Conservation (phyloP, 805 yeast species). For the Ogataea trehaloabstinens region DNA sequence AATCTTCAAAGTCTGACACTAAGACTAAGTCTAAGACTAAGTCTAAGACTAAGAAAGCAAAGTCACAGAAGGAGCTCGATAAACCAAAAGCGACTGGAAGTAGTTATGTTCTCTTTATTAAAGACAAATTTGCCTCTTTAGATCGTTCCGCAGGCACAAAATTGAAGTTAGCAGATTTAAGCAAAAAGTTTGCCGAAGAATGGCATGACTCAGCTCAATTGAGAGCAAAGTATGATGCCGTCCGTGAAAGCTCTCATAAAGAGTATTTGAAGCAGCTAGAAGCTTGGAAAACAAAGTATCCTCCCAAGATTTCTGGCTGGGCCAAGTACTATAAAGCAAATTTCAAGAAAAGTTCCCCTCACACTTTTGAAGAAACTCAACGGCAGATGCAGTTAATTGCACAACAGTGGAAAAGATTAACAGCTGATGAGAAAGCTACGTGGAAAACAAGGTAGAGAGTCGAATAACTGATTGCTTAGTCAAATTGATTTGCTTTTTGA, state of each 20-base stretch:
- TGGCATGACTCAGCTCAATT: conserved; percentile 22
- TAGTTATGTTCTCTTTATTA: conserved; percentile 17
- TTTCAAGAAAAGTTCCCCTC: conserved; percentile 12
- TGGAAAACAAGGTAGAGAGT: conserved; percentile 16
- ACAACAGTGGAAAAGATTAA: conserved; percentile 21
- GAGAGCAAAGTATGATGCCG: conserved; percentile 13
- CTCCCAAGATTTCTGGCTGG: conserved; percentile 21
- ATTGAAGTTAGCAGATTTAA: conserved; percentile 6
- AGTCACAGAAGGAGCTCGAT: conserved; percentile 11
- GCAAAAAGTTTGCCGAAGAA: conserved; percentile 16
- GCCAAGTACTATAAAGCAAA: conserved; percentile 19
- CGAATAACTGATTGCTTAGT: too few relatives aligned
- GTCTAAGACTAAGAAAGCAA: conserved; percentile 10
- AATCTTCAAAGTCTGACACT: conserved; percentile 3
- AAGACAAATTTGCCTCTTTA: conserved; percentile 11
- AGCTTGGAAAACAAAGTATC: conserved; percentile 26
- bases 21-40: too few relatives aligned
- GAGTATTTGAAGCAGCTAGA: conserved; percentile 13
- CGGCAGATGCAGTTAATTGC: conserved; percentile 20
- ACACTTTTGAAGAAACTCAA: conserved; percentile 13
- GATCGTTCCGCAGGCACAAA: conserved; percentile 4
- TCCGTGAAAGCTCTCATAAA: conserved; percentile 6
- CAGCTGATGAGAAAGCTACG: conserved; percentile 20
- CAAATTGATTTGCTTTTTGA: too few relatives aligned
- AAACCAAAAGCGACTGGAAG: conserved; percentile 23